Base-by-base conservation (phyloP, 2,329 filamentous ascomycete species). In the Aspergillus luchuensis region DNA sequence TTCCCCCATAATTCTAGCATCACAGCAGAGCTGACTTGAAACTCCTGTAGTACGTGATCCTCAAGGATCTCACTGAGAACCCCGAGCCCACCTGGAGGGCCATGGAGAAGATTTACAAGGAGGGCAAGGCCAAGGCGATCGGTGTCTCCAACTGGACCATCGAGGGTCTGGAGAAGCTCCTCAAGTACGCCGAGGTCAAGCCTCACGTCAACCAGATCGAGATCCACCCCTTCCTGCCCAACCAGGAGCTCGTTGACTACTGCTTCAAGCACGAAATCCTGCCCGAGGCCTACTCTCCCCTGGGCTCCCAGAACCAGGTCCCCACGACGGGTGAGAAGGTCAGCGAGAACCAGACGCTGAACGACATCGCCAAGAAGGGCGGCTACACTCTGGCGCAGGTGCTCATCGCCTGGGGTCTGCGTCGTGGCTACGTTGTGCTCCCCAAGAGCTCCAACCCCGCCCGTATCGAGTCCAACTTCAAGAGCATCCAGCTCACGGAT, bases 81-180 rank as follows among this genome's bases (percentile, higher is more conserved):
- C 87, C 84, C 51, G 75, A 79, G 65, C 72, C 75, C 38, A 88
- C 86, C 74, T 92, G 72, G 90, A 86, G 90, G 70, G 85, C 85
- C 30, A 87, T 93, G 81, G 83, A 87, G 72, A 84, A 84, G 48
- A 69, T 88, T 19, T 78, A 86, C 33, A 72, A 76, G 11, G 84
- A 85, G 1, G 89, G 89, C 63, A 85, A 85, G 62, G 87, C 86
- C 52, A 84, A 81, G 66, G 86, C 88, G 58, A 92, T 95, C 67
- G 91, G 91, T 55, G 87, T 95, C 13, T 91, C 88, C 69, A 95
- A 94, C 79, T 94, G 90, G 77, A 79, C 79, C 56, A 81, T 82
- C n/a, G 68, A 71, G 11, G 79, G 82, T 39, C 73, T 85, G 13
- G 74, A 83, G 64, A 69, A 77, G 58, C 76, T 85, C 58, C 67